Conservation (phyloP, 2,329 filamentous ascomycete genomes). For the Cladophialophora immunda region DNA sequence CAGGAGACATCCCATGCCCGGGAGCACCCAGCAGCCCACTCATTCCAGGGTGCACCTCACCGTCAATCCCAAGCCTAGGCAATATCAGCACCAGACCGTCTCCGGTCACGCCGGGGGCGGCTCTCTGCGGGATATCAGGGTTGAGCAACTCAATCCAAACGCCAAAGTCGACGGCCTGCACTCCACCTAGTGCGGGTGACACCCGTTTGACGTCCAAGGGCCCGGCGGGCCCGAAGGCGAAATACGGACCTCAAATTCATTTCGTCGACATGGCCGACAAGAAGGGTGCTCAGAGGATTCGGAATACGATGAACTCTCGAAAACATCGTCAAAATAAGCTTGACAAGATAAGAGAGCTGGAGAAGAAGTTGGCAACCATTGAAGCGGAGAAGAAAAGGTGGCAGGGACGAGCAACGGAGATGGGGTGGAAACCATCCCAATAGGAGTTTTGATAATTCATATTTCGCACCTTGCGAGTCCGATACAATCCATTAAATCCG, state of each 20-base stretch:
- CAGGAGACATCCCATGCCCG: slow-evolving; percentile 36
- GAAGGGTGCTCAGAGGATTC: slow-evolving; percentile 38
- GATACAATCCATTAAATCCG: background rate
- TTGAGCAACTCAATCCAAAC: slow-evolving; percentile 1
- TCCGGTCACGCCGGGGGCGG: background rate
- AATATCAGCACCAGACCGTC: background rate
- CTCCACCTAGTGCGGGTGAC: slow-evolving; percentile 1
- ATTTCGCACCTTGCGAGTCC: background rate
- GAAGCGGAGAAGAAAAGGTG: slow-evolving; percentile 36
- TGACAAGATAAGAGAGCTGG: slow-evolving; percentile 39
- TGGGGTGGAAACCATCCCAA: slow-evolving; percentile 2
- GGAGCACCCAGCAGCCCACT: slow-evolving; percentile 13
- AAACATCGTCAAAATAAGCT: slow-evolving; percentile 41
- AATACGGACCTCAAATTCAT: slow-evolving; percentile 33
- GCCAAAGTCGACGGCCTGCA: slow-evolving; percentile 4
- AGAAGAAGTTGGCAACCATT: slow-evolving; percentile 36
- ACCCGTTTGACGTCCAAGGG: background rate
- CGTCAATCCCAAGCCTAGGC: background rate
- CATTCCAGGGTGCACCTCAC: background rate
- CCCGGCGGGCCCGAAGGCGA: slow-evolving; percentile 5
- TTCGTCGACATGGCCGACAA: slow-evolving; percentile 41
- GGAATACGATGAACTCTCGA: slow-evolving; percentile 42
- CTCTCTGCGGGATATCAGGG: background rate
- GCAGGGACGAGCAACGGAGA: slow-evolving; percentile 16
- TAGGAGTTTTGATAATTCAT: background rate